phyloP scores from a whole-genome alignment of 108 stramenopile species.

The Cyclotella baltica region DNA sequence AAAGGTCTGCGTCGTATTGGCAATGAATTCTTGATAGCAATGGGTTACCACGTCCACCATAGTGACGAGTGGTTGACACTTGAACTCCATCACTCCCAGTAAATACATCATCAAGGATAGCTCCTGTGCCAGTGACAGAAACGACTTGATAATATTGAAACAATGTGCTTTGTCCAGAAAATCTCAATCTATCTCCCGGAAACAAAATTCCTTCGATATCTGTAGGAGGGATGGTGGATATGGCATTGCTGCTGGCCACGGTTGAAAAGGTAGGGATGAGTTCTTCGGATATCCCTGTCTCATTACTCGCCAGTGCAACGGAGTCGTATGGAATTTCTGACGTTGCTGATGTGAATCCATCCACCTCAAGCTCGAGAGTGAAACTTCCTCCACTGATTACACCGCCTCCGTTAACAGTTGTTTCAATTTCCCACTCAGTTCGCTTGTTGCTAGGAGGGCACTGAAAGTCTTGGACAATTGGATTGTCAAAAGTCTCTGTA shows the following conservation, averaged over 20 bases:
- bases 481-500: conserved; percentile 73
- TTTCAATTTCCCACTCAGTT: conserved; percentile 72
- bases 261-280: conserved; percentile 40
- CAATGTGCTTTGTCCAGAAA: conserved; percentile 45
- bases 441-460: conserved; percentile 70
- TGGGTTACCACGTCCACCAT: conserved; percentile 66
- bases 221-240: conserved; percentile 46
- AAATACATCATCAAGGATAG: conserved; percentile 40
- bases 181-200: conserved; percentile 57
- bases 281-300: conserved; percentile 56
- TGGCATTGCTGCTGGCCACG: conserved; percentile 11
- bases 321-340: conserved; percentile 84
- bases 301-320: conserved; percentile 69
- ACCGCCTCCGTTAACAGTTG: conserved; percentile 31
- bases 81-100: conserved; percentile 43
- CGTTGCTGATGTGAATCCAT: conserved; percentile 55
- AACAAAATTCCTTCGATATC: conserved; percentile 54
- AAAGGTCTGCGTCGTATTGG: conserved; percentile 40
- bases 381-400: conserved; percentile 69
- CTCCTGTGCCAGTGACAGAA: conserved; percentile 42
- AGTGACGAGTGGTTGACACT: conserved; percentile 50
- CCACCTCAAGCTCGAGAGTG: conserved; percentile 53
- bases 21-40: conserved; percentile 60
- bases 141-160: conserved; percentile 57
- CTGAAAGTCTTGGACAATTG: conserved; percentile 69